Evolutionary conservation across 345 rosid species (phyloP), one percentile per base, ranked within the genome.

Genomic region (Alliaria petiolata): DNA sequence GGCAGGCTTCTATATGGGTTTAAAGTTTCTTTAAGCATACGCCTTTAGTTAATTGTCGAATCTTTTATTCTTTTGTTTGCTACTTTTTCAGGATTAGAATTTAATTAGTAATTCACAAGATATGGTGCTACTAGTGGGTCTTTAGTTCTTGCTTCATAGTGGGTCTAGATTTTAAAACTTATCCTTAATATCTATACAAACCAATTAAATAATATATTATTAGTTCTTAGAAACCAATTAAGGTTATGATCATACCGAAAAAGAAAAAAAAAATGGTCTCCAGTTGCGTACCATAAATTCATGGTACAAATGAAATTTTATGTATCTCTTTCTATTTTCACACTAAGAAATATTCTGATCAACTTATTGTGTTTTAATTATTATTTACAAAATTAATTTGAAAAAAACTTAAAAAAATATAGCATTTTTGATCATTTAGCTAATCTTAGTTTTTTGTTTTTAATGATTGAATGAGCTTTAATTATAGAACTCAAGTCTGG

Each of bases 21-120:
- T 28, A 36, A 65, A 73, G 52, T 28, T 73, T 46, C 52, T 73
- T 73, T 46, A 47, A 44, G 44, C 65, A 65, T 56, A 28, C 43
- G 26, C 60, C 66, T 56, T 73, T 73, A 28, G 28, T 14, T 73
- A 49, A 47, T 57, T 19, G 52, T 26, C 36, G 53, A 65, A 65
- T 73, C 19, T 65, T 72, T 47, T 36, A 47, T 36, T 15, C 42
- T 59, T 47, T 47, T 47, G 8, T 58, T 22, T 22, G 30, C 17
- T 65, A 17, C 71, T 46, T 73, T 72, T 57, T 47, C 30, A 38
- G 35, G 65, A 45, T 17, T 54, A 17, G 31, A 22, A 65, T 47
- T 38, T 73, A 57, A 53, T 38, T 73, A 57, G 60, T 49, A 33
- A 39, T 56, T 5, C 57, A 39, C 52, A 39, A 55, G 72, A 65